Evolutionary conservation across 306 rosid genomes (phyloP), one percentile per base, ranked within the genome.

Genomic region (Fragaria vesca): DNA sequence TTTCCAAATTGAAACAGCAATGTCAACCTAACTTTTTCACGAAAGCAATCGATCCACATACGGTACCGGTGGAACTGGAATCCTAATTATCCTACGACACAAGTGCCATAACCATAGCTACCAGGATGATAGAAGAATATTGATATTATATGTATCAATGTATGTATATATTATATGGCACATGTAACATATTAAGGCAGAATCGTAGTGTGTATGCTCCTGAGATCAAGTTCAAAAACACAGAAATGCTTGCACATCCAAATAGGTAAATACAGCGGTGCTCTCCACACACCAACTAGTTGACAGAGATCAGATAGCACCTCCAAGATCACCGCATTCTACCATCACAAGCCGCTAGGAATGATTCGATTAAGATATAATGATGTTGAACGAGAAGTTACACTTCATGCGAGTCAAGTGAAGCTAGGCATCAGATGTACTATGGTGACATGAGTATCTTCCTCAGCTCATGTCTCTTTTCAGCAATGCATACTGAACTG

Each of bases 401-500:
- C 24, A 26, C 69, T 21, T 67, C 54, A 81, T 71, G 1, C 8
- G 7, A 26, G 20, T 48, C 70, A 12, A 75, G 63, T 32, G 40
- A 45, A 21, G 24, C 45, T 45, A 11, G 50, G 24, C n/a, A 17
- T 24, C 15, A 46, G 21, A 42, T 21, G 45, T 66, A 65, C 80
- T 77, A 90, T 20, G 85, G 89, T 57, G 76, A 81, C 81, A 78
- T 60, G 57, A 87, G 90, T 75, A 86, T 78, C 63, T 84, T 88
- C 81, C 84, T 81, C 54, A 50, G 88, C 66, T 83, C 88, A 11
- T 75, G 82, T 36, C 73, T 83, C 77, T 85, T 87, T 83, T 86
- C 86, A 52, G 88, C 76, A 75, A 90, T 55, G 24, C 99, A 95
- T 69, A 89, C 93, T 4, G 91, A 87, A 78, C 78, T 78, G 12